phyloP scores from a whole-genome alignment of 1,284 basidiomycete genomes.

The Peniophora sp. region DNA sequence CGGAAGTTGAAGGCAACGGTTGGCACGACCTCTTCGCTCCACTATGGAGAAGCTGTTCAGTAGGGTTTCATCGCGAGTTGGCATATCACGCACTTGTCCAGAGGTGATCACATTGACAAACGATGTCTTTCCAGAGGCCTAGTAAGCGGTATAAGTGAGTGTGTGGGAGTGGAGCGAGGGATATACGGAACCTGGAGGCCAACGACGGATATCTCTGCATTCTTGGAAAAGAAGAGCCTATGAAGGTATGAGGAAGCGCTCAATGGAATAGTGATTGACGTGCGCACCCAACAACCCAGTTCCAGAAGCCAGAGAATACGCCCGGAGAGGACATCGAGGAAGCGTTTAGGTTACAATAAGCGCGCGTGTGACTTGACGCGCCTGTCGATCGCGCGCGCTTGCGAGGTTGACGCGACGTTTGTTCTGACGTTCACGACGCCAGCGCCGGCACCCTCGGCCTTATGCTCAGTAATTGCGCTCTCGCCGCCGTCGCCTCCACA shows the following conservation, averaged over 20 bases:
- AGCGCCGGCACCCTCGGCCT: no score
- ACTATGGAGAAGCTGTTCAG: slow-evolving; percentile 31
- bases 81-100: slow-evolving; percentile 71
- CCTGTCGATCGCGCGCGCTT: no score
- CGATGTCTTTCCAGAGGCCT: slow-evolving; percentile 93
- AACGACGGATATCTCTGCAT: slow-evolving; percentile 89
- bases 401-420: no score
- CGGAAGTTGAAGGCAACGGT: slow-evolving; percentile 90
- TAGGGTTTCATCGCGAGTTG: not conserved
- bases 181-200: slow-evolving; percentile 68
- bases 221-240: slow-evolving; percentile 82
- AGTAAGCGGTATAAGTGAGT: not conserved
- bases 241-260: not conserved
- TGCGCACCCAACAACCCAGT: slow-evolving; percentile 55
- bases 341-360: no score
- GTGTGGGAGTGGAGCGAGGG: not conserved
- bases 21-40: slow-evolving; percentile 91
- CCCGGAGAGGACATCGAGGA: no score
- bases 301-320: slow-evolving; percentile 51
- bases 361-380: no score
- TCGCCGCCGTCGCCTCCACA: no score
- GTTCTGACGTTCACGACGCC: no score
- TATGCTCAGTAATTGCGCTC: no score
- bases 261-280: not conserved
- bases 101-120: slow-evolving; percentile 88